Evolutionary conservation across 2,329 filamentous ascomycete species (phyloP), one percentile per base, ranked within the genome.

Genomic region (Sclerotinia nivalis): DNA sequence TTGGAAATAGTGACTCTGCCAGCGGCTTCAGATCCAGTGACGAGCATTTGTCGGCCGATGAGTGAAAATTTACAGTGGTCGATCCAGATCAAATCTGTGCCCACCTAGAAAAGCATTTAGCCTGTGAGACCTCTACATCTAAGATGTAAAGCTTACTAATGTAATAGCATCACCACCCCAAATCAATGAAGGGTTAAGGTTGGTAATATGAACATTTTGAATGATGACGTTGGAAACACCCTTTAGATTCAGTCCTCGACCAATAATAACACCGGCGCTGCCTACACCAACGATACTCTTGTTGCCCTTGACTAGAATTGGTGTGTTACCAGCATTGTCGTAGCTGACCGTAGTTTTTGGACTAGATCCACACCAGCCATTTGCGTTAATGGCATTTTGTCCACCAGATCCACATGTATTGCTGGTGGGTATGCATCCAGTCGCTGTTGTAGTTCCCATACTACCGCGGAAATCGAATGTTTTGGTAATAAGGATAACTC

Each of bases 401-500:
- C 72, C 71, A 22, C 67, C 68, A 18, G 69, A 62, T 28, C 40
- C 40, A 47, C 64, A 67, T n/a, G 50, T 71, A 60, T 72, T 72
- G 40, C 66, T 66, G n/a, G 49, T 65, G 13, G 54, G 52, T n/a
- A 69, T 22, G 43, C 69, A 73, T 28, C 45, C 52, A 47, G 43
- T 56, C 62, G 45, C 66, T 15, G 56, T 68, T 31, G 66, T 70
- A 4, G 68, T 72, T 22, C 72, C 72, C 47, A 71, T 54, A 47
- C 67, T 70, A 25, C 71, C 71, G n/a, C 50, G 60, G 47, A 73
- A 73, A 56, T 72, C 67, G 68, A 72, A 73, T 43, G 81, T 82
- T 75, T 87, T 85, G 75, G 83, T 82, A 54, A 90, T 81, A 69
- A 89, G 82, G 73, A 90, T 89, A 70, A 85, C 84, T 25, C 86